Conservation (phyloP, 1,284 basidiomycete species). For the Gymnopus androsaceus region DNA sequence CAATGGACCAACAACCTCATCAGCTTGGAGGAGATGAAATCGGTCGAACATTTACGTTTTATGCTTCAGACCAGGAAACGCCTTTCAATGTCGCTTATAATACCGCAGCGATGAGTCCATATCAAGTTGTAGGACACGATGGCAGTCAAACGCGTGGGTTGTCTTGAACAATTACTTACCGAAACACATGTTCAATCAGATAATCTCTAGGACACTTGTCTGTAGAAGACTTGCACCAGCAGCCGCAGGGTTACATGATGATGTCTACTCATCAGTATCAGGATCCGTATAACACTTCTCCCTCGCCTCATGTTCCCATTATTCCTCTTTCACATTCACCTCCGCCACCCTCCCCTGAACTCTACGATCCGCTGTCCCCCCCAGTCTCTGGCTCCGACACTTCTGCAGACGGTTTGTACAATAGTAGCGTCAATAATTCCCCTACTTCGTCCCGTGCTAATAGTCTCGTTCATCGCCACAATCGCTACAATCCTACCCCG, state of each 20-base stretch:
- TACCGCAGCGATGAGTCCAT: slow-evolving; percentile 33
- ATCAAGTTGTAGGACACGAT: slow-evolving; percentile 32
- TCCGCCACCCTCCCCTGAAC: slow-evolving; percentile 73
- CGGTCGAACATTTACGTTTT: slow-evolving; percentile 31
- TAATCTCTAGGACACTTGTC: slow-evolving; percentile 20
- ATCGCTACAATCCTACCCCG: slow-evolving; percentile 75
- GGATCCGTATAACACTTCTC: slow-evolving; percentile 48
- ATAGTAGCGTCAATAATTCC: slow-evolving; percentile 74
- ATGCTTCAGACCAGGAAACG: slow-evolving; percentile 40
- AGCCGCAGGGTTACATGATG: slow-evolving; percentile 22
- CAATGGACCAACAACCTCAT: slow-evolving; percentile 36
- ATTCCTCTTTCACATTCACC: slow-evolving; percentile 57
- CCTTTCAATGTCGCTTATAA: slow-evolving; percentile 39
- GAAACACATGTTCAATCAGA: slow-evolving; percentile 24
- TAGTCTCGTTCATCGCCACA: slow-evolving; percentile 70
- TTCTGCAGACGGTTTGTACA: slow-evolving; percentile 77
- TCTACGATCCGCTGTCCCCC: slow-evolving; percentile 79
- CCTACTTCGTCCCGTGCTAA: slow-evolving; percentile 72
- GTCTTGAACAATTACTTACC: slow-evolving; percentile 18
- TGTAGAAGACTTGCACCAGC: slow-evolving; percentile 21
- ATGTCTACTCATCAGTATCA: slow-evolving; percentile 35
- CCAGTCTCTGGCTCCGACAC: slow-evolving; percentile 84
- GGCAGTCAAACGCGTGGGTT: slow-evolving; percentile 21
- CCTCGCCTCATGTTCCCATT: slow-evolving; percentile 49
- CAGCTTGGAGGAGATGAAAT: slow-evolving; percentile 21